These are phyloP conservation scores for Pyricularia grisea DNA, from an alignment of 2,329 filamentous ascomycete genomes.

Conservation along the genomic window DNA sequence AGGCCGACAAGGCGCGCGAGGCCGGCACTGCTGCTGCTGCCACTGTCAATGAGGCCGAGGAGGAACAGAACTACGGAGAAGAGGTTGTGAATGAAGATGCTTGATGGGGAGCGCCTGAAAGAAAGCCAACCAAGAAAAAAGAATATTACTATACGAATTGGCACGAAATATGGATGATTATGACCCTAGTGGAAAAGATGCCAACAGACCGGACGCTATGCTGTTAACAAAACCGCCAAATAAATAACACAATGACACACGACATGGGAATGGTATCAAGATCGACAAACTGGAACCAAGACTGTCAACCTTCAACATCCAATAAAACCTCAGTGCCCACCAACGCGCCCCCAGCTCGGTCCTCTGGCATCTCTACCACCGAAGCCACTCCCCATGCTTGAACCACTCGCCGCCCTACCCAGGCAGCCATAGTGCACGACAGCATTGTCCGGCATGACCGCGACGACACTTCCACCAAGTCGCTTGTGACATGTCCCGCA, in stretches of 20 bases:
- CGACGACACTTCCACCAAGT: conserved; percentile 82
- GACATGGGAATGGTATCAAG: neutral
- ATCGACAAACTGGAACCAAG: neutral
- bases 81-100: conserved; percentile 63
- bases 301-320: neutral
- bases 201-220: neutral
- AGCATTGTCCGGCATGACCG: conserved; percentile 74
- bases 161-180: neutral
- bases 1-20: conserved; percentile 52
- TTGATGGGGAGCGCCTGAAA: conserved; percentile 6
- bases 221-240: neutral
- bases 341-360: conserved; percentile 6
- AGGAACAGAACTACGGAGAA: conserved; percentile 79
- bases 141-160: neutral
- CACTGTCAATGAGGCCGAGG: conserved; percentile 41
- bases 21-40: conserved; percentile 17
- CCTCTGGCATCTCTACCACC: conserved; percentile 5
- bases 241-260: neutral
- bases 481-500: conserved; percentile 92
- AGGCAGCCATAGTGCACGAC: conserved; percentile 79
- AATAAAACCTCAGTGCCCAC: conserved; percentile 14
- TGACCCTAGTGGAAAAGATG: neutral
- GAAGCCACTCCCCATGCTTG: conserved; percentile 14
- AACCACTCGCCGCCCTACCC: conserved; percentile 31
- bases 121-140: neutral